phyloP scores from a whole-genome alignment of 2,329 filamentous ascomycete genomes.

The Nigrospora osmanthi region DNA sequence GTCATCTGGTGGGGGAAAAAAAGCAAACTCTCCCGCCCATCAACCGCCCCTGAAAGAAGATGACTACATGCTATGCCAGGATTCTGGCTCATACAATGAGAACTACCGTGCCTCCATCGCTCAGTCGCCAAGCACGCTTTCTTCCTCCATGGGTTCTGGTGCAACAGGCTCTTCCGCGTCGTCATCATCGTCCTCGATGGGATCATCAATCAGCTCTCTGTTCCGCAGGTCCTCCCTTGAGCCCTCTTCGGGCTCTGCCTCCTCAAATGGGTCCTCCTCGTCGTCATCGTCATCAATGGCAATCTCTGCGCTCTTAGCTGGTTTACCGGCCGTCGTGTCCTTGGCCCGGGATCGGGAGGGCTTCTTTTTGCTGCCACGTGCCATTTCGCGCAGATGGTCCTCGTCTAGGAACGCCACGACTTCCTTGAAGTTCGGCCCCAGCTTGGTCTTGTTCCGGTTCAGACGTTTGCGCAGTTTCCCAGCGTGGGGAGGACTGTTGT shows the following conservation, averaged over 20 bases:
- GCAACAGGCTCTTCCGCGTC: slow-evolving; percentile 20
- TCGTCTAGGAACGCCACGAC: slow-evolving; percentile 75
- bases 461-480: slow-evolving; percentile 64
- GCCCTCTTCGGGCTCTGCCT: slow-evolving; percentile 48
- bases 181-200: slow-evolving; percentile 32
- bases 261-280: slow-evolving; percentile 34
- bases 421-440: slow-evolving; percentile 82
- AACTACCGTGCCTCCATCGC: too few species aligned
- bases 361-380: slow-evolving; percentile 28
- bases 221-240: slow-evolving; percentile 49
- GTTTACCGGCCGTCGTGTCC: slow-evolving; percentile 28
- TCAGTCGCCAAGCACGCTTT: slow-evolving; percentile 10
- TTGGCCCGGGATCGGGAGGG: slow-evolving; percentile 34
- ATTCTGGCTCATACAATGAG: too few species aligned
- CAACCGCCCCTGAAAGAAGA: too few species aligned
- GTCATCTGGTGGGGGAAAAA: too few species aligned
- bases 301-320: slow-evolving; percentile 35
- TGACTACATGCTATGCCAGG: too few species aligned
- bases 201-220: slow-evolving; percentile 45
- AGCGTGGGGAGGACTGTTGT: slow-evolving; percentile 49
- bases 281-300: slow-evolving; percentile 33
- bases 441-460: slow-evolving; percentile 67
- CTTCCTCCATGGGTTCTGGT: slow-evolving; percentile 18
- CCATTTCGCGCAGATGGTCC: slow-evolving; percentile 44
- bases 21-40: too few species aligned